phyloP scores from a whole-genome alignment of 129 eudicot genomes.

The Mikania micrantha region DNA sequence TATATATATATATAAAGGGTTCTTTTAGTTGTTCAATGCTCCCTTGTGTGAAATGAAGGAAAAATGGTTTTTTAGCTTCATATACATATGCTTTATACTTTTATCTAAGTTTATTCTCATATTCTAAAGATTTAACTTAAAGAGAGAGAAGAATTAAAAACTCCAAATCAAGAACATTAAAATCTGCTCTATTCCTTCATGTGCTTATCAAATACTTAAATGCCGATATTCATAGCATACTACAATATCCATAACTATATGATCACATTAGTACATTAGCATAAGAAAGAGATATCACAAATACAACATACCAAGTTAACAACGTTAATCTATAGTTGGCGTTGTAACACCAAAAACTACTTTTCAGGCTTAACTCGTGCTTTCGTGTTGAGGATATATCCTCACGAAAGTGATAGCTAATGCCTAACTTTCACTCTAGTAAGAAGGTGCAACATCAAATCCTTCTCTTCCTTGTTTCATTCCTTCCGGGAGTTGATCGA shows the following conservation, averaged over 20 bases:
- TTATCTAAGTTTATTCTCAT: too few species aligned
- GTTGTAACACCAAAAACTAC: not conserved
- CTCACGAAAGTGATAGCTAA: conserved; percentile 33
- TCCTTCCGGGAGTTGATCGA: conserved; percentile 7
- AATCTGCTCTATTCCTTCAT: too few species aligned
- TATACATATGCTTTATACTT: too few species aligned
- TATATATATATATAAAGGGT: too few species aligned
- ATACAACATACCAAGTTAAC: not conserved
- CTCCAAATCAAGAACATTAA: too few species aligned
- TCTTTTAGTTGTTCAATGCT: too few species aligned
- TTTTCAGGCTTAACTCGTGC: not conserved
- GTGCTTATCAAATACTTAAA: not conserved
- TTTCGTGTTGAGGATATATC: not conserved
- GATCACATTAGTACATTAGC: not conserved
- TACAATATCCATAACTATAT: not conserved
- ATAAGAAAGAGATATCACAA: not conserved
- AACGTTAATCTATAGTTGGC: not conserved
- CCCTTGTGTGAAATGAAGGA: too few species aligned
- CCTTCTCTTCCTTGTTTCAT: conserved; percentile 39
- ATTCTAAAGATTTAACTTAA: too few species aligned
- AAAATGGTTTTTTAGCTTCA: too few species aligned
- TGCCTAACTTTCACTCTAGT: conserved; percentile 34
- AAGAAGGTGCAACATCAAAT: conserved; percentile 53
- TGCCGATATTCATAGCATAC: not conserved
- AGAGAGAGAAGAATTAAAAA: too few species aligned